phyloP scores from a whole-genome alignment of 176 grass and related monocot genomes.

The Triticum aestivum region IWGSC_CS_RefSeq_v2.1 NC_057796.1:388605153-388605652 shows the following conservation, averaged over 20 bases:
- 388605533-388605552: neutral
- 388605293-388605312: neutral
- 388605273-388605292: neutral
- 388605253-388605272: neutral
- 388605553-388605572: neutral
- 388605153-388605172: neutral
- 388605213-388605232: neutral
- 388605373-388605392: neutral
- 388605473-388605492: neutral
- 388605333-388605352: neutral
- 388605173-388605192: neutral
- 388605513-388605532: neutral
- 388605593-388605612: neutral
- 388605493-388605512: neutral
- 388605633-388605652: neutral
- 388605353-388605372: neutral
- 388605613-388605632: neutral
- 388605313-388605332: neutral
- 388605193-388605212: neutral
- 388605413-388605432: neutral
- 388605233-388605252: neutral
- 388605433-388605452: neutral
- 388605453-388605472: neutral
- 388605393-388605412: neutral
- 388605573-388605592: neutral